phyloP scores from a whole-genome alignment of 106 monocot species.

The Dactylorhiza incarnata region DNA sequence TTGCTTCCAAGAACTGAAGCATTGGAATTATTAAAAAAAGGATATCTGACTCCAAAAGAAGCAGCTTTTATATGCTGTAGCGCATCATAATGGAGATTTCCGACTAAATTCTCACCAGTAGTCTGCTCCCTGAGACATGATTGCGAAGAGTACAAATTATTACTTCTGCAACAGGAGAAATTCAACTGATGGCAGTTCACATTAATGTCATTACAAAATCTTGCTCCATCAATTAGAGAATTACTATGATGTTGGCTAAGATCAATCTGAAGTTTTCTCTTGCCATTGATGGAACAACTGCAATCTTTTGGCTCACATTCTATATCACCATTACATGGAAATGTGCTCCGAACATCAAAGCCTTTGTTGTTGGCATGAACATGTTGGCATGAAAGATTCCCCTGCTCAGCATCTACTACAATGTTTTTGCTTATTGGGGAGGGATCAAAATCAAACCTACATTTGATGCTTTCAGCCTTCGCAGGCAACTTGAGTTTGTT shows the following conservation, averaged over 20 bases:
- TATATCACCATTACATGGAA: not conserved
- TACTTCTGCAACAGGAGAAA: conserved; percentile 3
- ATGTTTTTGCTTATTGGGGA: not conserved
- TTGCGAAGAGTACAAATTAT: conserved; percentile 1
- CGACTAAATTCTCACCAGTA: conserved; percentile 12
- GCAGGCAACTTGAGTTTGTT: conserved; percentile 5
- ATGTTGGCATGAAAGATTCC: conserved; percentile 2
- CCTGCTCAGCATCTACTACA: conserved; percentile 7
- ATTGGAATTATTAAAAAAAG: not conserved
- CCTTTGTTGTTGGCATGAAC: conserved; percentile 2
- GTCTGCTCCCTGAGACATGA: conserved; percentile 6
- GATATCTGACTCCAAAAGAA: not conserved
- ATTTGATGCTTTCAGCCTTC: conserved; percentile 8
- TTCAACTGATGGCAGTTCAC: conserved; percentile 10
- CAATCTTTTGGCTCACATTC: not conserved
- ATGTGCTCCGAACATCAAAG: not conserved
- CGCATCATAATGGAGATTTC: not conserved
- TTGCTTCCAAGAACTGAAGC: not conserved
- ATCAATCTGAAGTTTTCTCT: conserved; percentile 12
- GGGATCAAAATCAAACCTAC: not conserved
- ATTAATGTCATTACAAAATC: conserved; percentile 10
- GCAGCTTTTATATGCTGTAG: not conserved
- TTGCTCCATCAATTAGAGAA: conserved; percentile 7
- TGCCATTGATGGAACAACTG: conserved; percentile 6
- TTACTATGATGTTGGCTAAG: conserved; percentile 18